A percentile compares a stretch with the other conserved stretches of the same genome.
phyloP scores from a whole-genome alignment of 768 basidiomycete species.

The Phlebiopsis flavidoalba region DNA sequence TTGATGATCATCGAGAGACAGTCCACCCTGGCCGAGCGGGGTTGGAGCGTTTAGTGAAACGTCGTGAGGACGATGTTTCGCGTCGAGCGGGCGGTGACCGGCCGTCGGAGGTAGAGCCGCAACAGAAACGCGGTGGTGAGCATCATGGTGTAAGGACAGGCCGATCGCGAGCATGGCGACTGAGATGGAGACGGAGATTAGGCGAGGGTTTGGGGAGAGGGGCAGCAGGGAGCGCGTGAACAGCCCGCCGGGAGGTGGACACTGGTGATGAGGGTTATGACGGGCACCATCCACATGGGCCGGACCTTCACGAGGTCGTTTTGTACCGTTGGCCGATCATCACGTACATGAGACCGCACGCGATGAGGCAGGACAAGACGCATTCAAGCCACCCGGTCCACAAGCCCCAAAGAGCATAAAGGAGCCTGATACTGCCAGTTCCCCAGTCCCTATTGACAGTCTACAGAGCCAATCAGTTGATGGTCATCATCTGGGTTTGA shows the following conservation, averaged over 20 bases:
- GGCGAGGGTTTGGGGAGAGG: slow-evolving; percentile 30
- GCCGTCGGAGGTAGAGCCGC: slow-evolving; percentile 38
- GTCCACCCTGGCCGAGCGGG: slow-evolving; percentile 49
- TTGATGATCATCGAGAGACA: slow-evolving; percentile 38
- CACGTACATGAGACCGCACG: slow-evolving; percentile 43
- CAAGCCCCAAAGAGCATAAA: slow-evolving; percentile 40
- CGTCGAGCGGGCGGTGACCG: slow-evolving; percentile 37
- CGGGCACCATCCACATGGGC: slow-evolving; percentile 47
- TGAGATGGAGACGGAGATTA: slow-evolving; percentile 38
- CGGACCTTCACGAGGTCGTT: slow-evolving; percentile 36
- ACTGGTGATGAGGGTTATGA: slow-evolving; percentile 52
- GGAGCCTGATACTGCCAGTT: slow-evolving; percentile 30
- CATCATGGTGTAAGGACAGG: slow-evolving; percentile 42
- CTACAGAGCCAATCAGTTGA: slow-evolving; percentile 5
- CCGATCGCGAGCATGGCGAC: slow-evolving; percentile 40
- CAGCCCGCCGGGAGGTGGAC: slow-evolving; percentile 44
- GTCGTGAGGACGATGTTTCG: slow-evolving; percentile 34
- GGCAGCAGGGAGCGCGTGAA: slow-evolving; percentile 35
- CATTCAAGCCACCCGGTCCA: slow-evolving; percentile 52
- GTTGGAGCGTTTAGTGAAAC: slow-evolving; percentile 49
- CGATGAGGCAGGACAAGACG: slow-evolving; percentile 34
- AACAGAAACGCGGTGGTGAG: slow-evolving; percentile 45
- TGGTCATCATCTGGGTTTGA: neutral
- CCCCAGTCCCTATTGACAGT: slow-evolving; percentile 31
- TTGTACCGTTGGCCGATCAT: slow-evolving; percentile 43